Conservation (phyloP, 495 filamentous ascomycete species). For the Lindgomyces ingoldianus region DNA sequence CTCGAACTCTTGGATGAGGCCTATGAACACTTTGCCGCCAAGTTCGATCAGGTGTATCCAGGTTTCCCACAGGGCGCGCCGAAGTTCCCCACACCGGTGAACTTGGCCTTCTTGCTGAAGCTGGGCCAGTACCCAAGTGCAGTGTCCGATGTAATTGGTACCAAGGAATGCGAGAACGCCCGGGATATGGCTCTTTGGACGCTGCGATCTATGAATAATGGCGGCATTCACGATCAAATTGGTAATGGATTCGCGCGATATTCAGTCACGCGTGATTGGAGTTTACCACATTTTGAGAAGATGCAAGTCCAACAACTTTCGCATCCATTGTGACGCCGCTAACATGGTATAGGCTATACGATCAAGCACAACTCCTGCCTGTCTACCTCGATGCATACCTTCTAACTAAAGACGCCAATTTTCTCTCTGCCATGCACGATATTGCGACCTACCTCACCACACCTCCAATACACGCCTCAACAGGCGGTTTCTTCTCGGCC, state of each 20-base stretch:
- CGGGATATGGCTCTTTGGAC: constrained; percentile 80
- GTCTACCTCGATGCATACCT: constrained; percentile 89
- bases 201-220: constrained; percentile 75
- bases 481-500: constrained; percentile 81
- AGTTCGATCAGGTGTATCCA: constrained; percentile 75
- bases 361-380: constrained; percentile 84
- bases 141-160: constrained; percentile 82
- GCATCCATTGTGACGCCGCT: neutral
- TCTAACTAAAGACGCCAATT: constrained; percentile 65
- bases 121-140: constrained; percentile 69
- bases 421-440: constrained; percentile 80
- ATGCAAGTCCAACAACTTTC: constrained; percentile 55
- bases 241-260: constrained; percentile 89
- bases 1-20: constrained; percentile 91
- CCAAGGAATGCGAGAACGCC: constrained; percentile 73
- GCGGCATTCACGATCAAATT: constrained; percentile 90
- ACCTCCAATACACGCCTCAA: constrained; percentile 62
- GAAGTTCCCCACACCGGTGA: constrained; percentile 89
- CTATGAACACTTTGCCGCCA: constrained; percentile 71
- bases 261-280: constrained; percentile 88
- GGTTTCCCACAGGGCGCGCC: constrained; percentile 74
- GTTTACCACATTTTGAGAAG: constrained; percentile 94
- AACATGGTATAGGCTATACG: constrained; percentile 61
- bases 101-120: constrained; percentile 79
- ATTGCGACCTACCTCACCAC: constrained; percentile 79